These are phyloP conservation scores for Candida silvicultrix DNA, from an alignment of 805 yeast genomes.

Conservation along the genomic window DNA sequence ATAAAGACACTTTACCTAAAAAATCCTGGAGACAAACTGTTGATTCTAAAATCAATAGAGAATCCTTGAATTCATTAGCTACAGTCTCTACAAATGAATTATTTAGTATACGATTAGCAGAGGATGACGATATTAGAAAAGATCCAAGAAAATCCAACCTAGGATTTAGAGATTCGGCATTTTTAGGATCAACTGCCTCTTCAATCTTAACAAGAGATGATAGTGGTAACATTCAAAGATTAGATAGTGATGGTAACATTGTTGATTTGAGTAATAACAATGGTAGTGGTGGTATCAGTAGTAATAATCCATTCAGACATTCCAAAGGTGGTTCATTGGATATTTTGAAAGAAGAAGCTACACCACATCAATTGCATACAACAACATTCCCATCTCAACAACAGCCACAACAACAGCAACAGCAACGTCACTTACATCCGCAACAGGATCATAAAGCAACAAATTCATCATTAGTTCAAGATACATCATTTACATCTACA, in stretches of 20 bases:
- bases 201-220: conserved; percentile 21
- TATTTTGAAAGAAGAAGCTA: conserved; percentile 17
- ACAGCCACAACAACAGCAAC: not conserved
- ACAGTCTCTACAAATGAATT: conserved; percentile 85
- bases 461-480: conserved; percentile 3
- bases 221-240: conserved; percentile 21
- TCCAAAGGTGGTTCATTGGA: conserved; percentile 17
- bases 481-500: conserved; percentile 16
- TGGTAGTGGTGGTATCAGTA: not conserved
- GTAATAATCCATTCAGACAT: not conserved
- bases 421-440: not conserved
- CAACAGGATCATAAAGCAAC: not conserved
- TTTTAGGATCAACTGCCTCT: conserved; percentile 23
- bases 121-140: conserved; percentile 41
- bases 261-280: conserved; percentile 12
- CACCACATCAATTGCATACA: conserved; percentile 8
- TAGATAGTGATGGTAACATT: conserved; percentile 24
- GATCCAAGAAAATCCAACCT: conserved; percentile 36
- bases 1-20: conserved; percentile 25
- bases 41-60: conserved; percentile 36
- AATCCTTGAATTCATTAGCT: conserved; percentile 65
- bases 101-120: conserved; percentile 71
- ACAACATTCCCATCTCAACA: conserved; percentile 2
- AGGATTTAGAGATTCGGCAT: conserved; percentile 35
- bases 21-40: conserved; percentile 54